These are phyloP conservation scores for Argentina anserina DNA, from an alignment of 306 rosid species.

Conservation along the genomic window DNA sequence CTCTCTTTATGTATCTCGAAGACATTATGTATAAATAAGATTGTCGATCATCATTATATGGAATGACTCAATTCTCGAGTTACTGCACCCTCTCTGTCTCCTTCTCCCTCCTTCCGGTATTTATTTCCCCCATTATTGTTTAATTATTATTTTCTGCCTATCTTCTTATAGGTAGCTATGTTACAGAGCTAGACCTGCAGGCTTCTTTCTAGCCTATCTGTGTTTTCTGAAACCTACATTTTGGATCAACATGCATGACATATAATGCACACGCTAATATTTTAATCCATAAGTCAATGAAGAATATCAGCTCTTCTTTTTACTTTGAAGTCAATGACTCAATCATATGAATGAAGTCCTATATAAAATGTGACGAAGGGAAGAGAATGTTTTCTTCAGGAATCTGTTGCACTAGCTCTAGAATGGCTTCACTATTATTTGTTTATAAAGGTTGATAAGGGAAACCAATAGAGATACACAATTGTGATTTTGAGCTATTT, in stretches of 20 bases:
- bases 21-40: not conserved
- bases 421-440: not conserved
- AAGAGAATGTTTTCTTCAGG: not conserved
- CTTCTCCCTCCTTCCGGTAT: conserved; percentile 25
- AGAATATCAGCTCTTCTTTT: not conserved
- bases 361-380: not conserved
- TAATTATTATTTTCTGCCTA: conserved; percentile 49
- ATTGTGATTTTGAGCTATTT: too few relatives aligned
- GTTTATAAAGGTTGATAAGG: not conserved
- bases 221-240: not conserved
- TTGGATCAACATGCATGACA: not conserved
- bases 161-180: not conserved
- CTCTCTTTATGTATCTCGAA: not conserved
- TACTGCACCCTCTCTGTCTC: conserved; percentile 10
- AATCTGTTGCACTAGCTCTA: not conserved
- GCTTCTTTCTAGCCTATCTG: not conserved
- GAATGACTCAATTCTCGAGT: conserved; percentile 68
- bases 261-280: not conserved
- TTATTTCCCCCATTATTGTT: conserved; percentile 55
- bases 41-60: conserved; percentile 44
- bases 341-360: not conserved
- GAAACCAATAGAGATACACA: not conserved
- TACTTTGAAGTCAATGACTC: not conserved
- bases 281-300: not conserved
- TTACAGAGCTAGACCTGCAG: not conserved